phyloP scores from a whole-genome alignment of 2,329 filamentous ascomycete genomes.

The Colletotrichum karsti region DNA sequence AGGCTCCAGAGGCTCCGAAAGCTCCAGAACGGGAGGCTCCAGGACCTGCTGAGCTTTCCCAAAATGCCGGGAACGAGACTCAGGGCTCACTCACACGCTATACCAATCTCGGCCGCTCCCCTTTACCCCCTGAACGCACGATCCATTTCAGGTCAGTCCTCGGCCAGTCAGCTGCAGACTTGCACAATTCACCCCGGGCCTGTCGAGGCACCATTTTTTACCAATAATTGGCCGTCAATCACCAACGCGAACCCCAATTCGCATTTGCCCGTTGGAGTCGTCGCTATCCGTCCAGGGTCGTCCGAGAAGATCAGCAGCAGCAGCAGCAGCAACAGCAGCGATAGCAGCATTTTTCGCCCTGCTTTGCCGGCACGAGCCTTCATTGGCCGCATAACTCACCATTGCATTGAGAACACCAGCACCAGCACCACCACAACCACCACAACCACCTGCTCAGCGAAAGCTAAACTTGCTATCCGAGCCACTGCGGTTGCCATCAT shows the following conservation, averaged over 20 bases:
- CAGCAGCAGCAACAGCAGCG: not conserved
- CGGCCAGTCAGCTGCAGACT: not conserved
- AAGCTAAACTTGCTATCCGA: constrained; percentile 20
- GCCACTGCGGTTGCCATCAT: not conserved
- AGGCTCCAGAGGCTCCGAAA: not conserved
- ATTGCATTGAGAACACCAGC: constrained; percentile 14
- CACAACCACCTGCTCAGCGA: not conserved
- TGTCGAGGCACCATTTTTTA: not conserved
- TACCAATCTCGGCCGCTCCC: constrained; percentile 18
- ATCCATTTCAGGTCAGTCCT: not conserved
- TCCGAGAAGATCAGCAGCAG: too few relatives aligned
- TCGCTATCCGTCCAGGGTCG: not conserved
- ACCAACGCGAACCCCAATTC: not conserved
- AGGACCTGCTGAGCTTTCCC: constrained; percentile 1
- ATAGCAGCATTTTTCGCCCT: not conserved
- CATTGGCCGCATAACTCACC: constrained; percentile 17
- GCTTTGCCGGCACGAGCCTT: not conserved
- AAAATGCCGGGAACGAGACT: constrained; percentile 27
- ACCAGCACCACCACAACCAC: not conserved
- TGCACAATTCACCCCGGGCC: not conserved
- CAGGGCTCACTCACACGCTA: constrained; percentile 17
- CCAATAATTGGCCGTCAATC: constrained; percentile 18
- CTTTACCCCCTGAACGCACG: constrained; percentile 17
- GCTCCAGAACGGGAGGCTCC: too few relatives aligned
- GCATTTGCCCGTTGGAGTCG: not conserved